phyloP scores from a whole-genome alignment of 495 filamentous ascomycete species.

The Evernia prunastri region DNA sequence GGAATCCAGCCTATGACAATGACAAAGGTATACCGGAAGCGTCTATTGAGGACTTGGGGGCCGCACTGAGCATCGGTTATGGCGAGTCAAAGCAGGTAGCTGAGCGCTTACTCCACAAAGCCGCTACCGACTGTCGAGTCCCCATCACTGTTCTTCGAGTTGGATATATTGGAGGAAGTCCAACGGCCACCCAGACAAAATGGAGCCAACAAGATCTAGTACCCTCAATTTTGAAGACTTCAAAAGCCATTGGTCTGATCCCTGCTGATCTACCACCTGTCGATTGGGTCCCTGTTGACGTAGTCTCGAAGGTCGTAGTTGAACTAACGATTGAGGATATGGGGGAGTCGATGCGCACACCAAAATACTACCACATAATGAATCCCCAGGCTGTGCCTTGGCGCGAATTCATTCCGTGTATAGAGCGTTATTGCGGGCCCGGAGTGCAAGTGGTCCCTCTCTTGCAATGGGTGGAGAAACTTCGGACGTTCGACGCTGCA shows the following conservation, averaged over 20 bases:
- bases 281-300: conserved; percentile 22
- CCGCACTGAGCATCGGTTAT: conserved; percentile 23
- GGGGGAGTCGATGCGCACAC: too few relatives aligned
- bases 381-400: too few relatives aligned
- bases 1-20: not conserved
- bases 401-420: too few relatives aligned
- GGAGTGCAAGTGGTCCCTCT: too few relatives aligned
- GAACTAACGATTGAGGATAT: too few relatives aligned
- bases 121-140: conserved; percentile 4
- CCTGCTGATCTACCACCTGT: conserved; percentile 20
- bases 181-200: conserved; percentile 15
- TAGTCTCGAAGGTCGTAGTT: too few relatives aligned
- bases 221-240: conserved; percentile 30
- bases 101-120: conserved; percentile 22
- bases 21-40: not conserved
- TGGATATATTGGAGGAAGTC: conserved; percentile 25
- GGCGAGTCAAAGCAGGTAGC: conserved; percentile 27
- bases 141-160: conserved; percentile 21
- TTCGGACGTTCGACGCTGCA: too few relatives aligned
- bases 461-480: too few relatives aligned
- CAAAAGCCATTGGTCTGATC: conserved; percentile 24
- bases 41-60: conserved; percentile 9
- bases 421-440: too few relatives aligned
- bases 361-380: too few relatives aligned
- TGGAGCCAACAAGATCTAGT: conserved; percentile 38